These are phyloP conservation scores for Purpureocillium lavendulum DNA, from an alignment of 2,329 filamentous ascomycete species.

Conservation along the genomic window DNA sequence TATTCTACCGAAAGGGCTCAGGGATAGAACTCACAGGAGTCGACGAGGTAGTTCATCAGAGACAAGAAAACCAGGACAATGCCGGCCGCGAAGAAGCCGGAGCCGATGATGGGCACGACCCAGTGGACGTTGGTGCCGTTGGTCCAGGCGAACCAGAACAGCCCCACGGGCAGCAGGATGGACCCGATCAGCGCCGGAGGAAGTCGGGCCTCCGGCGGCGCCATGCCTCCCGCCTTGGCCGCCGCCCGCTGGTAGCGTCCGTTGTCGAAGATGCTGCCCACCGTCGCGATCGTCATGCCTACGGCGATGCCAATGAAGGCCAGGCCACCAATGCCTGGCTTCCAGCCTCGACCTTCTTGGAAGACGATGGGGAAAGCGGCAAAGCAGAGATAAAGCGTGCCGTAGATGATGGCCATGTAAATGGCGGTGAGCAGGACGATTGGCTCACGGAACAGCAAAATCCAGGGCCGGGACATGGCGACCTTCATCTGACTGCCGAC, in stretches of 20 bases:
- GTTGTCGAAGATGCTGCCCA: conserved; percentile 45
- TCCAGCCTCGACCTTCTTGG: conserved; percentile 48
- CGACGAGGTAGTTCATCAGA: conserved; percentile 59
- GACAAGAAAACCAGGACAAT: conserved; percentile 58
- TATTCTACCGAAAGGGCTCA: too few relatives aligned
- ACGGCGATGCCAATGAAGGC: conserved; percentile 57
- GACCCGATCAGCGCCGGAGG: conserved; percentile 52
- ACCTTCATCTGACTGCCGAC: conserved; percentile 43
- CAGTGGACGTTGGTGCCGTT: conserved; percentile 48
- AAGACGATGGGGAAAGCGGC: conserved; percentile 54
- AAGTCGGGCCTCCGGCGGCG: conserved; percentile 56
- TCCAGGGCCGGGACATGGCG: conserved; percentile 54
- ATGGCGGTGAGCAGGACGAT: conserved; percentile 56
- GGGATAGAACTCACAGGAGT: conserved; percentile 34
- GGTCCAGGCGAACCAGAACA: conserved; percentile 62
- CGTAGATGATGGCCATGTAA: conserved; percentile 54
- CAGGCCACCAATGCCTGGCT: conserved; percentile 47
- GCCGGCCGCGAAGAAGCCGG: conserved; percentile 44
- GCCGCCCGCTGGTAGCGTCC: conserved; percentile 40
- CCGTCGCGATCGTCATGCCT: conserved; percentile 51
- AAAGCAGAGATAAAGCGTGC: conserved; percentile 47
- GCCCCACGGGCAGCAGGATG: conserved; percentile 47
- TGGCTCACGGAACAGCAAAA: conserved; percentile 57
- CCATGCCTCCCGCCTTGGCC: conserved; percentile 41
- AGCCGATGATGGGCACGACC: conserved; percentile 38